phyloP scores from a whole-genome alignment of 306 rosid genomes.

The Carpinus viminea region DNA sequence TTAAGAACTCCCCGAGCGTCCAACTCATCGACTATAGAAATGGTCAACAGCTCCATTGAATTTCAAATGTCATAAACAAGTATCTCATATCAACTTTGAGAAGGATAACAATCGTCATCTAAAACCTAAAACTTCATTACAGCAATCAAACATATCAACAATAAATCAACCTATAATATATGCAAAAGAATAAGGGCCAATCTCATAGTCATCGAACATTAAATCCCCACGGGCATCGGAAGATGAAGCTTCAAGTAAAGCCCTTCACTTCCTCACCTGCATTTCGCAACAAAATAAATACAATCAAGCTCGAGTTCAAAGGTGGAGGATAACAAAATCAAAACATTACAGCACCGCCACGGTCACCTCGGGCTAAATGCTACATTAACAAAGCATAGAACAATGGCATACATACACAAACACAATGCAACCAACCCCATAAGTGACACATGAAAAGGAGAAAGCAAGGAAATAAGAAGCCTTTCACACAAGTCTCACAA shows the following conservation, averaged over 20 bases:
- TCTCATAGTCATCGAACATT: conserved; percentile 49
- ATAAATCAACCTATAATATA: too few relatives aligned
- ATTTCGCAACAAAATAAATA: conserved; percentile 87
- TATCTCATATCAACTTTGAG: too few relatives aligned
- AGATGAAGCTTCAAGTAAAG: conserved; percentile 74
- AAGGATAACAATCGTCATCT: too few relatives aligned
- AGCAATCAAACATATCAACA: too few relatives aligned
- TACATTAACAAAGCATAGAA: background rate
- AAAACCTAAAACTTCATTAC: too few relatives aligned
- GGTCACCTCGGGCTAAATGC: background rate
- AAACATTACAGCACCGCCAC: conserved; percentile 55
- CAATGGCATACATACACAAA: background rate
- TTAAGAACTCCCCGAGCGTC: too few relatives aligned
- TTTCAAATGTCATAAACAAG: too few relatives aligned
- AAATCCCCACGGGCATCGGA: conserved; percentile 65
- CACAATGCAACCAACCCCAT: background rate
- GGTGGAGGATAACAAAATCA: conserved; percentile 54
- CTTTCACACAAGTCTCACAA: background rate
- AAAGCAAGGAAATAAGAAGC: background rate
- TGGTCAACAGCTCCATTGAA: too few relatives aligned
- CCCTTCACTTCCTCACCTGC: conserved; percentile 83
- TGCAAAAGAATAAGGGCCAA: too few relatives aligned
- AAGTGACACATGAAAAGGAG: background rate
- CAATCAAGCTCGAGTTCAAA: conserved; percentile 64
- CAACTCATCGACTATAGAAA: too few relatives aligned